A percentile compares a stretch with the other conserved stretches of the same genome.
Conservation (phyloP, 345 rosid species). For the Populus deltoides region DNA sequence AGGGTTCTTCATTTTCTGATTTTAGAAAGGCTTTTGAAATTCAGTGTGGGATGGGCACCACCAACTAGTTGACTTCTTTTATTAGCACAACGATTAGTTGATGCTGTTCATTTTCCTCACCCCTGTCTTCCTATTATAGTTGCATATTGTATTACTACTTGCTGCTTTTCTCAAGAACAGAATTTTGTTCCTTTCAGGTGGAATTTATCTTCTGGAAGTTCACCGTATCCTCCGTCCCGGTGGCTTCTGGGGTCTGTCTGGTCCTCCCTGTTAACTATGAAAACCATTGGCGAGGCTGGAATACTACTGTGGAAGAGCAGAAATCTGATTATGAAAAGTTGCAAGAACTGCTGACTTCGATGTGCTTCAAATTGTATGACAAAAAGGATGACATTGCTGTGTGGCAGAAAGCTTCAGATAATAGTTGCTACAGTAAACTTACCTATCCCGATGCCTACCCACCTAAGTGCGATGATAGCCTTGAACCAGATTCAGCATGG, state of each 20-base stretch:
- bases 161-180: conserved; percentile 7
- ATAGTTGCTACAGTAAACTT: conserved; percentile 63
- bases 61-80: background rate
- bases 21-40: background rate
- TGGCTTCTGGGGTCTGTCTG: conserved; percentile 97
- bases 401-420: conserved; percentile 83
- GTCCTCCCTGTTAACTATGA: conserved; percentile 97
- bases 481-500: conserved; percentile 99
- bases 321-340: conserved; percentile 81
- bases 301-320: conserved; percentile 90
- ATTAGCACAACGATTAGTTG: background rate
- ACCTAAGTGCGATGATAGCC: conserved; percentile 87
- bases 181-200: conserved; percentile 55
- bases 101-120: background rate
- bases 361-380: conserved; percentile 88
- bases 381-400: conserved; percentile 92
- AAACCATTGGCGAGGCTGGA: conserved; percentile 93
- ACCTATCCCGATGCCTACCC: conserved; percentile 72
- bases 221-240: conserved; percentile 96
- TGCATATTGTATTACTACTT: background rate
- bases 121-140: background rate
- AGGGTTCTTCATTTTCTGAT: background rate
- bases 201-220: conserved; percentile 84
- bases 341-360: conserved; percentile 65
- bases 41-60: background rate